Evolutionary conservation across 2,329 filamentous ascomycete species (phyloP), one percentile per base, ranked within the genome.

Genomic region (Calonectria crousiana): DNA sequence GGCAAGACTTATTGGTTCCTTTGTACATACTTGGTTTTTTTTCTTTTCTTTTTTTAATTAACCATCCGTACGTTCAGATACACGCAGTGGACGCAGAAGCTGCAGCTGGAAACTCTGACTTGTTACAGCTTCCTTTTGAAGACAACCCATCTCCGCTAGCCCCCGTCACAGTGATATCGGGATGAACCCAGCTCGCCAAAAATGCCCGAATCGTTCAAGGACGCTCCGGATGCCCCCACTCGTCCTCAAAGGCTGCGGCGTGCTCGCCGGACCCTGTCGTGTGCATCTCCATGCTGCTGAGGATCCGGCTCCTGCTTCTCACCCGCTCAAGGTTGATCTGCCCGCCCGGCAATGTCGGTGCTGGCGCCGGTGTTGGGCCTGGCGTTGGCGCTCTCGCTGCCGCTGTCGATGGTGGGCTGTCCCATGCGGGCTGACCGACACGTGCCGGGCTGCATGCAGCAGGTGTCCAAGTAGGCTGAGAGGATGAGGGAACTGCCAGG

Each of bases 221-320:
- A 41, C 32, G 56, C 26, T 70, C 67, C 6, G 67, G 67, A 23
- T 36, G 58, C 34, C 68, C 68, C 68, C 68, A 70, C 68, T 70
- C 68, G 32, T 70, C 58, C 49, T 64, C 67, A 10, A 62, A 52
- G 34, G 41, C 34, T 34, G 23, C 32, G n/a, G 20, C 34, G n/a
- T 62, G 34, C 56, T 62, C 34, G 13, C 23, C 32, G 36, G 14
- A 18, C 38, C 67, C 53, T n/a, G 56, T 36, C 20, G 36, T 16
- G 34, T 23, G 44, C n/a, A 23, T n/a, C 8, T 62, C 36, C 32
- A 67, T 38, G 47, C 51, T 34, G 65, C 60, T 49, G 28, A 65
- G 60, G 38, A 65, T 65, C 18, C 60, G 38, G 38, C 38, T 26
- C 41, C 60, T 65, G 38, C 41, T 65, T 20, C 60, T 49, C 60